Evolutionary conservation across 1,284 basidiomycete genomes (phyloP).

Genomic region (Trametes pubescens): DNA sequence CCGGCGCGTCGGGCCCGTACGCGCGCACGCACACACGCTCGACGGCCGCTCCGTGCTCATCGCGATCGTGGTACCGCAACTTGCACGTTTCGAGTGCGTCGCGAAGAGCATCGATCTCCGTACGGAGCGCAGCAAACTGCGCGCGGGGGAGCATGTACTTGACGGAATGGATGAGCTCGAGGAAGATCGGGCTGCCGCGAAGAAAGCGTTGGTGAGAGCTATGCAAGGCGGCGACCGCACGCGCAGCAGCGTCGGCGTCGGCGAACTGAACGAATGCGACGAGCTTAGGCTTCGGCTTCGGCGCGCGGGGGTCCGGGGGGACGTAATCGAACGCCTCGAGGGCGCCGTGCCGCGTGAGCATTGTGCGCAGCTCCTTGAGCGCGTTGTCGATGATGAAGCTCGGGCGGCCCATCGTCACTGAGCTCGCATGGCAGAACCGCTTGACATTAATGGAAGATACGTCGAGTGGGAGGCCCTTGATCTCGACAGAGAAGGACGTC

Average conservation of each 20-base stretch:
- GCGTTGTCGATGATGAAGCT: slow-evolving; percentile 28
- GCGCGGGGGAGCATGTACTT: slow-evolving; percentile 38
- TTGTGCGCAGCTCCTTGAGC: slow-evolving; percentile 22
- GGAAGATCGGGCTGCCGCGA: slow-evolving; percentile 34
- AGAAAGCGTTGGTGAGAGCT: slow-evolving; percentile 31
- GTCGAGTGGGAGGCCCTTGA: slow-evolving; percentile 38
- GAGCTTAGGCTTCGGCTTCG: slow-evolving; percentile 31
- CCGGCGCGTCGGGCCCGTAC: slow-evolving; percentile 45
- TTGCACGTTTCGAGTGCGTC: slow-evolving; percentile 39
- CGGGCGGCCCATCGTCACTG: slow-evolving; percentile 31
- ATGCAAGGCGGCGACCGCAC: slow-evolving; percentile 34
- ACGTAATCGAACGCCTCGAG: slow-evolving; percentile 40
- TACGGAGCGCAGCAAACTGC: slow-evolving; percentile 38
- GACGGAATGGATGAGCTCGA: slow-evolving; percentile 41
- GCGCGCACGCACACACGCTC: slow-evolving; percentile 49
- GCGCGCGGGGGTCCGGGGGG: slow-evolving; percentile 11
- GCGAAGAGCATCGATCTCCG: slow-evolving; percentile 43
- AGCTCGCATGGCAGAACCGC: slow-evolving; percentile 30
- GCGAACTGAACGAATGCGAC: slow-evolving; percentile 41
- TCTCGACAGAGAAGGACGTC: slow-evolving; percentile 39
- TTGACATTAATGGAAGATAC: slow-evolving; percentile 19
- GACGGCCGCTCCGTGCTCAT: slow-evolving; percentile 27
- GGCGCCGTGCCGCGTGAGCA: slow-evolving; percentile 27
- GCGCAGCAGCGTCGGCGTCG: slow-evolving; percentile 34
- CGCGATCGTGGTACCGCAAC: slow-evolving; percentile 46